phyloP scores from a whole-genome alignment of 2,329 filamentous ascomycete species.

The Venturia oleaginea region DNA sequence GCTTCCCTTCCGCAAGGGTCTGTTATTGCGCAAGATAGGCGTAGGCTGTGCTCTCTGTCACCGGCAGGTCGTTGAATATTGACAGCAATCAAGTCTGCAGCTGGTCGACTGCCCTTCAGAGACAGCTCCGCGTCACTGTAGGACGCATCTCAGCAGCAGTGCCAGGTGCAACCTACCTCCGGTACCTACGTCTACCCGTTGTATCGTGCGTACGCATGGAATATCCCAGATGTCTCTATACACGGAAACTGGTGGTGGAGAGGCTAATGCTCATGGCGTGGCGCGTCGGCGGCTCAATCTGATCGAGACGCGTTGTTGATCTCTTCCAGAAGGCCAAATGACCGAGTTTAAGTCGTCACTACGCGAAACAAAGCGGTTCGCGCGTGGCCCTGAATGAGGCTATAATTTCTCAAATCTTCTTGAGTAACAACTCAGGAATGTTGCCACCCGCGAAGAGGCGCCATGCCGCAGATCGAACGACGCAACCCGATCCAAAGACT shows the following conservation, averaged over 20 bases:
- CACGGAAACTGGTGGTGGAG: background rate
- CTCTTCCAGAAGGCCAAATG: background rate
- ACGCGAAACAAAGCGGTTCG: background rate
- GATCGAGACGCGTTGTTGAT: background rate
- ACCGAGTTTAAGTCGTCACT: background rate
- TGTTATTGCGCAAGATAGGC: slow-evolving; percentile 2
- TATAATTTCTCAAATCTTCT: background rate
- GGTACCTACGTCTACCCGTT: background rate
- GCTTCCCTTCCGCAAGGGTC: slow-evolving; percentile 3
- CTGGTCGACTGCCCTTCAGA: slow-evolving; percentile 1
- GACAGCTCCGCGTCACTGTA: slow-evolving; percentile 1
- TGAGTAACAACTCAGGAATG: background rate
- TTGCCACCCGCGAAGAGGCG: background rate
- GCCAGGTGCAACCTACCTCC: background rate
- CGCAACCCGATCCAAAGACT: background rate
- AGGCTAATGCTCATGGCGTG: background rate
- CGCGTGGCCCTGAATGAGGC: slow-evolving; percentile 1
- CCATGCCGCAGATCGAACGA: background rate
- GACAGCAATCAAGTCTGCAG: slow-evolving; percentile 2
- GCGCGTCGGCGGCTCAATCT: background rate
- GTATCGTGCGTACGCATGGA: background rate
- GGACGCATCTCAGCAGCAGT: background rate
- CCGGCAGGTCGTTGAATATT: slow-evolving; percentile 4
- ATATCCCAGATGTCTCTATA: slow-evolving; percentile 4
- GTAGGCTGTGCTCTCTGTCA: slow-evolving; percentile 5